Conservation (phyloP, 2,329 filamentous ascomycete species). For the Peltaster fructicola region DNA sequence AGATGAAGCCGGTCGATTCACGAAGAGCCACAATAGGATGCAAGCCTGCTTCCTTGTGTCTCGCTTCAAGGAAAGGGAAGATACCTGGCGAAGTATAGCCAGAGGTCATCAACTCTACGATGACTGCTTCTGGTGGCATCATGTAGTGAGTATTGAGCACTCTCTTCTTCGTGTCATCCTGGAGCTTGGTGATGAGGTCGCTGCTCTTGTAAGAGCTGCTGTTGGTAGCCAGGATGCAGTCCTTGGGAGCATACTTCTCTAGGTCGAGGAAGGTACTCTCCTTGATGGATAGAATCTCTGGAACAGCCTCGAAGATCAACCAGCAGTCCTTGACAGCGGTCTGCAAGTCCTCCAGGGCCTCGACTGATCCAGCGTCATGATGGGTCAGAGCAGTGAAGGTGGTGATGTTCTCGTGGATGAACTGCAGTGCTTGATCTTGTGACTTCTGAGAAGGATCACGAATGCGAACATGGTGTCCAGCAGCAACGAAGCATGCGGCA, state of each 20-base stretch:
- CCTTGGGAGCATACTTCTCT: constrained; percentile 24
- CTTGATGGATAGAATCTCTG: constrained; percentile 33
- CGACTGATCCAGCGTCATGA: constrained; percentile 12
- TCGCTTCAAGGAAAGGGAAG: constrained; percentile 28
- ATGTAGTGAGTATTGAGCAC: constrained; percentile 36
- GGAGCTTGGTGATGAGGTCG: constrained; percentile 30
- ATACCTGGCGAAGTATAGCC: constrained; percentile 27
- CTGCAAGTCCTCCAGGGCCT: constrained; percentile 22
- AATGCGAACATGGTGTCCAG: constrained; percentile 27
- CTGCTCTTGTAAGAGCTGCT: constrained; percentile 35
- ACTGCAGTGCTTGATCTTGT: constrained; percentile 22
- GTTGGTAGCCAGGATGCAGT: constrained; percentile 34
- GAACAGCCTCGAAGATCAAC: constrained; percentile 38
- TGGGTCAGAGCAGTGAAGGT: constrained; percentile 6
- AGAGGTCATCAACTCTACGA: constrained; percentile 38
- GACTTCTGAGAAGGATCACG: constrained; percentile 25
- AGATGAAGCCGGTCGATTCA: constrained; percentile 37
- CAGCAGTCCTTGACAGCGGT: constrained; percentile 29
- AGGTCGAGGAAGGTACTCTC: constrained; percentile 30
- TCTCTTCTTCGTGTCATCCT: constrained; percentile 19
- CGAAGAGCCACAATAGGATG: constrained; percentile 26
- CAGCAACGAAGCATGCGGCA: constrained; percentile 16
- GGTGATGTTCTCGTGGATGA: constrained; percentile 22
- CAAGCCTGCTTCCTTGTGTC: constrained; percentile 23
- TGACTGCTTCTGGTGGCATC: constrained; percentile 32